These are phyloP conservation scores for Glycine tomentella DNA, from an alignment of 306 rosid species.

Conservation along the genomic window DNA sequence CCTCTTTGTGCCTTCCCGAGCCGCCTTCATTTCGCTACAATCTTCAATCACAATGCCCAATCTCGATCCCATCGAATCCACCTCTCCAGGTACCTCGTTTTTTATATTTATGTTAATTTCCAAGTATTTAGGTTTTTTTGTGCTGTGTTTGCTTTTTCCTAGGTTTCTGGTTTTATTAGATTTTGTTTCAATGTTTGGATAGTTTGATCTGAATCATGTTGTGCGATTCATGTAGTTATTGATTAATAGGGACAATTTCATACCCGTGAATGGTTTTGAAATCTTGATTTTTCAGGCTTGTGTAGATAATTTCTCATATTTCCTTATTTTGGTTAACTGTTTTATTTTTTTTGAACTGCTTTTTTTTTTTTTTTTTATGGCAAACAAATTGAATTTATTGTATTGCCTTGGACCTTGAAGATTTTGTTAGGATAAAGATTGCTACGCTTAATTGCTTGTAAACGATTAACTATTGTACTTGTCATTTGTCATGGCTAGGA, in stretches of 20 bases:
- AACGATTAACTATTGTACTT: conserved; percentile 1
- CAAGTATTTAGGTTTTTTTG: neutral
- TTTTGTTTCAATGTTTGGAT: conserved; percentile 7
- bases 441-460: conserved; percentile 22
- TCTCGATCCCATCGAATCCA: conserved; percentile 55
- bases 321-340: neutral
- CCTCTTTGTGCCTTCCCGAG: conserved; percentile 52
- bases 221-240: neutral
- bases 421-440: conserved; percentile 26
- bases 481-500: no score
- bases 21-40: conserved; percentile 53
- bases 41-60: conserved; percentile 77
- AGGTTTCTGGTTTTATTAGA: neutral
- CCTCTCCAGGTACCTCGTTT: conserved; percentile 64
- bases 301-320: conserved; percentile 20
- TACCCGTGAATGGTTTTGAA: neutral
- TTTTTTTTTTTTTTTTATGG: neutral
- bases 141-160: neutral
- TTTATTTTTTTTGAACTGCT: neutral
- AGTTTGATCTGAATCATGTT: neutral
- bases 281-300: neutral
- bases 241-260: neutral
- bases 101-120: neutral
- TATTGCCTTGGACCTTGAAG: conserved; percentile 20
- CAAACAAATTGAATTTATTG: conserved; percentile 7